These are phyloP conservation scores for Oryza rufipogon DNA, from an alignment of 176 grass and related monocot genomes.

Conservation along the genomic window DNA sequence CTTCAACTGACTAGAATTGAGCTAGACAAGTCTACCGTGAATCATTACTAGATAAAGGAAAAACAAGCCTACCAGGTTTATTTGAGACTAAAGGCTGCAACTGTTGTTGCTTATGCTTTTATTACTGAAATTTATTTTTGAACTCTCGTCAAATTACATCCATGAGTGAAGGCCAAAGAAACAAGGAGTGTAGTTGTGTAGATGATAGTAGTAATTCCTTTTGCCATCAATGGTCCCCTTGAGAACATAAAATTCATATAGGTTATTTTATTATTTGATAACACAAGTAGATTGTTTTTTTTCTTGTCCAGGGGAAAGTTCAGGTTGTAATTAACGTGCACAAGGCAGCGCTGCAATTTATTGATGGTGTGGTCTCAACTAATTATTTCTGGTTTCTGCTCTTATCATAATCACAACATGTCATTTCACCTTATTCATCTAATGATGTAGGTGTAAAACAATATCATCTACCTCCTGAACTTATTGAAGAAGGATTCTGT, in stretches of 20 bases:
- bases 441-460: slow-evolving; percentile 46
- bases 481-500: slow-evolving; percentile 62
- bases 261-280: slow-evolving; percentile 1
- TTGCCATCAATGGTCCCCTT: too few species aligned
- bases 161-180: too few species aligned
- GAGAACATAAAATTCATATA: too few species aligned
- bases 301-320: slow-evolving; percentile 60
- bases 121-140: not conserved
- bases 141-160: too few species aligned
- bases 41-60: not conserved
- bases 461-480: slow-evolving; percentile 56
- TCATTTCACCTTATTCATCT: slow-evolving; percentile 34
- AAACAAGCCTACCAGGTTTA: too few species aligned
- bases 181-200: not conserved
- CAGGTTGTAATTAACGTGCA: slow-evolving; percentile 75
- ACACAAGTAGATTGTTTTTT: not conserved
- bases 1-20: not conserved
- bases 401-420: not conserved
- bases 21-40: not conserved
- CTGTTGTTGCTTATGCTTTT: too few species aligned
- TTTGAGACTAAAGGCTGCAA: too few species aligned
- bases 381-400: slow-evolving; percentile 5
- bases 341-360: slow-evolving; percentile 76
- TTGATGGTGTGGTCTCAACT: slow-evolving; percentile 50
- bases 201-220: too few species aligned